These are phyloP conservation scores for Lactifluus subvellereus DNA, from an alignment of 768 basidiomycete species.

Conservation along the genomic window DNA sequence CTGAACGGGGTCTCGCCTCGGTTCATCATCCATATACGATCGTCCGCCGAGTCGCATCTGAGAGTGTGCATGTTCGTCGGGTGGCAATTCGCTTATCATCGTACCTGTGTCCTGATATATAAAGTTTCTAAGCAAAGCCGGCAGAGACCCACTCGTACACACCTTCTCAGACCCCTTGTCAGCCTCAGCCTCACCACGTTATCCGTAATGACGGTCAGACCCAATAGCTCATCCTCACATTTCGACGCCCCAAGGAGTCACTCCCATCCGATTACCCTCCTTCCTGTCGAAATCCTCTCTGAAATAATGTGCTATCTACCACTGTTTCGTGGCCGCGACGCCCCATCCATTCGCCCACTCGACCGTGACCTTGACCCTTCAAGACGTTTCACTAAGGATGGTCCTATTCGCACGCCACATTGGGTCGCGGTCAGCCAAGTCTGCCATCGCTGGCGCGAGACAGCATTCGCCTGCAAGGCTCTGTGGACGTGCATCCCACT, in stretches of 20 bases:
- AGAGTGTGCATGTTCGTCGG: background rate
- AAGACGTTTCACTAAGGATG: background rate
- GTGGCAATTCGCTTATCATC: background rate
- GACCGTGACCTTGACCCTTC: slow-evolving; percentile 13
- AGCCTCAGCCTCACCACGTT: background rate
- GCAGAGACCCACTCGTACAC: background rate
- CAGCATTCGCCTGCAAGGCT: slow-evolving; percentile 14
- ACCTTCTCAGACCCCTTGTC: background rate
- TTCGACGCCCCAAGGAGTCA: background rate
- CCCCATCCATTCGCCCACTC: slow-evolving; percentile 15
- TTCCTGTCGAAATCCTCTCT: slow-evolving; percentile 15
- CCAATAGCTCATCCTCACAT: background rate
- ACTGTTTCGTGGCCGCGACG: slow-evolving; percentile 6
- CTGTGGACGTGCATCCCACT: slow-evolving; percentile 18
- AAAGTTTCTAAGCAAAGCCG: background rate
- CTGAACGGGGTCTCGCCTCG: too few species aligned
- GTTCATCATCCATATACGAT: too few species aligned
- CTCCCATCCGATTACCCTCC: slow-evolving; percentile 6
- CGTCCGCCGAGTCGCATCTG: background rate
- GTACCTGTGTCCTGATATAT: background rate
- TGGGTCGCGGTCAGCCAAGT: slow-evolving; percentile 22
- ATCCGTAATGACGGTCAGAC: background rate
- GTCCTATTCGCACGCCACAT: slow-evolving; percentile 20
- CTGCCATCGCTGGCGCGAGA: slow-evolving; percentile 18
- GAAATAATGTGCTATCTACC: slow-evolving; percentile 21